phyloP scores from a whole-genome alignment of 257 asterid species.

The Salvia hispanica region DNA sequence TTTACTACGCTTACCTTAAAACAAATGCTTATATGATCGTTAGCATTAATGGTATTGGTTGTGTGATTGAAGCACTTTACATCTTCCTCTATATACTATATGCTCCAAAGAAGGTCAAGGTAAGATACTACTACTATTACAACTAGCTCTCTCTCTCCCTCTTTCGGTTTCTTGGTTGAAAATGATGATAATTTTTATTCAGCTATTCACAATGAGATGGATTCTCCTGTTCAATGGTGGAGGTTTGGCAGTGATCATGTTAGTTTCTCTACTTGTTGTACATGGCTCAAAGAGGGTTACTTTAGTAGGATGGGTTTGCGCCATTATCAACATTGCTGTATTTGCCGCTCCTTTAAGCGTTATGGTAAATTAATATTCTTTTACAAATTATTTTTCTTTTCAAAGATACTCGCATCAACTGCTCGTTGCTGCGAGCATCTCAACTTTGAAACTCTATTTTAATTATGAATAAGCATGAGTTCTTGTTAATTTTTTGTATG shows the following conservation, averaged over 20 bases:
- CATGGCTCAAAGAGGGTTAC: constrained; percentile 49
- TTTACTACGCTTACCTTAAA: constrained; percentile 63
- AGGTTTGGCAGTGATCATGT: constrained; percentile 44
- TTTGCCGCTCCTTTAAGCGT: constrained; percentile 77
- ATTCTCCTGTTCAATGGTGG: constrained; percentile 46
- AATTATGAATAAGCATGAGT: no score
- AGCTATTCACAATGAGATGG: constrained; percentile 48
- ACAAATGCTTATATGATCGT: constrained; percentile 58
- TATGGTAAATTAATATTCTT: constrained; percentile 43
- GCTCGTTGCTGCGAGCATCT: no score
- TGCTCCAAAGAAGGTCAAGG: constrained; percentile 54
- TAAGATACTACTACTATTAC: neutral
- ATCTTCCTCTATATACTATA: constrained; percentile 43
- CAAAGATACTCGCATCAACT: no score
- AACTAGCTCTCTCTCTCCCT: neutral
- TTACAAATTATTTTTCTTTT: no score
- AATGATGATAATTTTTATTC: constrained; percentile 15
- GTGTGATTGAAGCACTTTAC: constrained; percentile 50
- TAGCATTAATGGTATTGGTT: constrained; percentile 60
- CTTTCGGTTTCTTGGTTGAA: neutral
- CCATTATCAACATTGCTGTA: constrained; percentile 57
- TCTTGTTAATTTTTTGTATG: no score
- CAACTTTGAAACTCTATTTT: no score
- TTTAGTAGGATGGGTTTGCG: constrained; percentile 74
- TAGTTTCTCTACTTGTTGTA: constrained; percentile 37